Evolutionary conservation across 257 asterid species (phyloP).

Genomic region (Ligustrum vulgare): DNA sequence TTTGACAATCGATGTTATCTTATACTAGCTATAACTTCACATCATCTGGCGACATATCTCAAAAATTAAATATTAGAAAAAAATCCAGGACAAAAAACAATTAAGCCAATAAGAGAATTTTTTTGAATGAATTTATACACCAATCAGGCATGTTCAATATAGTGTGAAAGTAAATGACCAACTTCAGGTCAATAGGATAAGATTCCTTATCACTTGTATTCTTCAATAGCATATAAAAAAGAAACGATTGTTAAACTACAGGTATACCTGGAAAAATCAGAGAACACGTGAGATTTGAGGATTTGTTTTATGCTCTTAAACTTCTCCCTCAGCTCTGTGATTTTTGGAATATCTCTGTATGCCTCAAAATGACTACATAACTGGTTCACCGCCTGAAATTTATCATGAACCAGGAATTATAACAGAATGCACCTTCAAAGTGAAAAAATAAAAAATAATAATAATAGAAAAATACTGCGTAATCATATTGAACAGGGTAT

Average conservation of each 20-base stretch:
- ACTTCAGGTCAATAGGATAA: neutral
- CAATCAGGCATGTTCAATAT: neutral
- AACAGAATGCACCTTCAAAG: neutral
- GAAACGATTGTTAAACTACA: slow-evolving; percentile 17
- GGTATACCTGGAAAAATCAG: slow-evolving; percentile 89
- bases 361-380: slow-evolving; percentile 96
- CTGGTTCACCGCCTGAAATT: slow-evolving; percentile 94
- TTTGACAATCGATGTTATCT: neutral
- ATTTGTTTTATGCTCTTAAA: slow-evolving; percentile 94
- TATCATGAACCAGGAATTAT: slow-evolving; percentile 26
- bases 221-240: neutral
- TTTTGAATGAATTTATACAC: neutral
- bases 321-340: slow-evolving; percentile 89
- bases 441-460: neutral
- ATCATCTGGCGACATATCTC: neutral
- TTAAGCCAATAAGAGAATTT: neutral
- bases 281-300: slow-evolving; percentile 85
- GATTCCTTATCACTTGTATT: neutral
- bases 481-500: neutral
- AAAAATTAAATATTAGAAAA: neutral
- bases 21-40: neutral
- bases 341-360: slow-evolving; percentile 86
- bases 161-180: neutral
- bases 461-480: neutral
- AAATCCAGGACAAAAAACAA: neutral